Conservation (phyloP, 805 yeast genomes). For the Pichia cephalocereana region DNA sequence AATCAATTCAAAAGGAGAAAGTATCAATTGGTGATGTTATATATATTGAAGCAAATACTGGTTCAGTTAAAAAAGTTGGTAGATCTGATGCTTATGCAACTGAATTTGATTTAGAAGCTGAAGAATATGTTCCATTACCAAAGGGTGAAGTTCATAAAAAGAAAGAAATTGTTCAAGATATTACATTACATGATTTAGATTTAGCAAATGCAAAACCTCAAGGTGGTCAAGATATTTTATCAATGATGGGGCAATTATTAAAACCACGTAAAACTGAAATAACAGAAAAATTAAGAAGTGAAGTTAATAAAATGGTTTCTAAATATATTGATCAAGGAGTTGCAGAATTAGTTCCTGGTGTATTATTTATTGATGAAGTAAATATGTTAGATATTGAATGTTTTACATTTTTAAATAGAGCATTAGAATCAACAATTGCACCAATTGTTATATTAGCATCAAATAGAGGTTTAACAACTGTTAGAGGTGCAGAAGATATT, state of each 20-base stretch:
- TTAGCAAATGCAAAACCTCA: conserved; percentile 96
- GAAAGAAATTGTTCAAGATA: conserved; percentile 93
- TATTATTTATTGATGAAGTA: conserved; percentile 93
- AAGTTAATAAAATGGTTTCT: conserved; percentile 91
- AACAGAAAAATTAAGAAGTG: conserved; percentile 89
- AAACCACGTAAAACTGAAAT: conserved; percentile 97
- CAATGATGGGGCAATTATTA: conserved; percentile 96
- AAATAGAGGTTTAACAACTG: conserved; percentile 87
- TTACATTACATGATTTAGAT: conserved; percentile 95
- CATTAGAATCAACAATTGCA: conserved; percentile 91
- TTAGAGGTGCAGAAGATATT: conserved; percentile 80
- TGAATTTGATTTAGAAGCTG: conserved; percentile 97
- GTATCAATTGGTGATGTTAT: conserved; percentile 96
- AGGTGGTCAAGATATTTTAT: conserved; percentile 90
- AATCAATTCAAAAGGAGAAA: conserved; percentile 88
- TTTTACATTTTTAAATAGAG: conserved; percentile 91
- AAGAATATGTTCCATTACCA: conserved; percentile 95
- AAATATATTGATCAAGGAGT: conserved; percentile 99
- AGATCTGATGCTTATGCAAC: conserved; percentile 93
- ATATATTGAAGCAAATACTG: conserved; percentile 90
- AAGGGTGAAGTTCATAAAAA: conserved; percentile 97
- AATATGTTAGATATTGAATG: conserved; percentile 98
- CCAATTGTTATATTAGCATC: conserved; percentile 99
- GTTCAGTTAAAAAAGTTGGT: conserved; percentile 89
- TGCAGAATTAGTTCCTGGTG: conserved; percentile 97